phyloP scores from a whole-genome alignment of 2,329 filamentous ascomycete species.

The Nemania sp. region DNA sequence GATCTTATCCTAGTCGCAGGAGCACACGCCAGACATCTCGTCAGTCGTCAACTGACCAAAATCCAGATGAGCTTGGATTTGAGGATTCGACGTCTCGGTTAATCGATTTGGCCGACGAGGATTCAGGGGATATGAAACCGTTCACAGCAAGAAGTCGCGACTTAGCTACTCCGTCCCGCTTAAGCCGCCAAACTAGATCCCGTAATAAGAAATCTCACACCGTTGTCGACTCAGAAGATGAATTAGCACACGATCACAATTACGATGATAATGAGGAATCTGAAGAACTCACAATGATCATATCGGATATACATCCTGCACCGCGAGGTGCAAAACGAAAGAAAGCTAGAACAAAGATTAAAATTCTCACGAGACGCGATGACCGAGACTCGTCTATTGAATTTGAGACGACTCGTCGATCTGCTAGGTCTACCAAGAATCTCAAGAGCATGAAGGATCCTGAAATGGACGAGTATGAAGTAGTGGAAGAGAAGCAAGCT shows the following conservation, averaged over 20 bases:
- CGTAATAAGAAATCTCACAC: constrained; percentile 15
- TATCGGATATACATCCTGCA: constrained; percentile 27
- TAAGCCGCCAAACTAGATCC: constrained; percentile 29
- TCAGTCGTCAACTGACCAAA: constrained; percentile 14
- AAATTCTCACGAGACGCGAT: constrained; percentile 24
- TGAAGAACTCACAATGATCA: too few species aligned
- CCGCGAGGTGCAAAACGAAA: constrained; percentile 28
- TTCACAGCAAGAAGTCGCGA: not conserved
- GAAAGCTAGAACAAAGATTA: constrained; percentile 17
- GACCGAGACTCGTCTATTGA: constrained; percentile 52
- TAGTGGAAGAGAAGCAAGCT: constrained; percentile 50
- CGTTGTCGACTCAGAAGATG: constrained; percentile 37
- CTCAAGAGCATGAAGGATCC: constrained; percentile 54
- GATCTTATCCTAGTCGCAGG: too few species aligned
- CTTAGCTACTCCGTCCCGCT: not conserved
- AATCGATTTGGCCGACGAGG: constrained; percentile 9
- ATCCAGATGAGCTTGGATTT: constrained; percentile 6
- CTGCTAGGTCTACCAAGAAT: constrained; percentile 50
- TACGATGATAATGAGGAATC: constrained; percentile 23
- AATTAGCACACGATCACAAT: constrained; percentile 33
- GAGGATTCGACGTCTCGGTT: constrained; percentile 2
- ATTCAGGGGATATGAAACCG: constrained; percentile 11
- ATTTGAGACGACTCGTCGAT: constrained; percentile 56
- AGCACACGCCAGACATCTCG: constrained; percentile 21
- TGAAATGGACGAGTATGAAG: constrained; percentile 60